Conservation (phyloP, 1,139 yeast species). For the Zygosaccharomyces pseudobailii region DNA sequence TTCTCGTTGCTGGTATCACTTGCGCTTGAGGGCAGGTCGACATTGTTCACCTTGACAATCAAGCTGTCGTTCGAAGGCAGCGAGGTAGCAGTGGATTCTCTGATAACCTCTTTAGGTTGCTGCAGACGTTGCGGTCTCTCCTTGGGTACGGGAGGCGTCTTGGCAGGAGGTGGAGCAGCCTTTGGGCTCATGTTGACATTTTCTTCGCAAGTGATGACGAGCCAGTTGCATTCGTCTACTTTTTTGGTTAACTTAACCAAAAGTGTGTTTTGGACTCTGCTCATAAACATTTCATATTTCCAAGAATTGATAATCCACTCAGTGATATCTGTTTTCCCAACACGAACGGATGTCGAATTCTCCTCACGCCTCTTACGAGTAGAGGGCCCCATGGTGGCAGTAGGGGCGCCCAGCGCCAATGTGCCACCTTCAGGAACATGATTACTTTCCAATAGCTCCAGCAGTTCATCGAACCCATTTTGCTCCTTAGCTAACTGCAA, state of each 20-base stretch:
- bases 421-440: conserved; percentile 18
- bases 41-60: conserved; percentile 2
- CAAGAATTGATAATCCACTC: conserved; percentile 37
- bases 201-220: conserved; percentile 33
- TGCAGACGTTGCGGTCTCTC: conserved; percentile 2
- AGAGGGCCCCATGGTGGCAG: conserved; percentile 11
- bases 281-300: conserved; percentile 36
- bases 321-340: conserved; percentile 33
- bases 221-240: conserved; percentile 37
- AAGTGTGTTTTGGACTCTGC: conserved; percentile 33
- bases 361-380: conserved; percentile 5
- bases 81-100: background rate
- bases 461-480: conserved; percentile 29
- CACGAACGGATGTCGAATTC: conserved; percentile 25
- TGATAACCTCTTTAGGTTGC: background rate
- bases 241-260: conserved; percentile 34
- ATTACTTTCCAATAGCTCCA: conserved; percentile 16
- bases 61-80: background rate
- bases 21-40: conserved; percentile 2
- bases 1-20: conserved; percentile 3
- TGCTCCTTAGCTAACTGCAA: conserved; percentile 34
- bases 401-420: conserved; percentile 18
- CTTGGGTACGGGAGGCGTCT: background rate
- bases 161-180: conserved; percentile 1
- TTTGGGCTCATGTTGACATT: conserved; percentile 20